Evolutionary conservation across 768 basidiomycete species (phyloP).

Genomic region (Amyloporia xantha): DNA sequence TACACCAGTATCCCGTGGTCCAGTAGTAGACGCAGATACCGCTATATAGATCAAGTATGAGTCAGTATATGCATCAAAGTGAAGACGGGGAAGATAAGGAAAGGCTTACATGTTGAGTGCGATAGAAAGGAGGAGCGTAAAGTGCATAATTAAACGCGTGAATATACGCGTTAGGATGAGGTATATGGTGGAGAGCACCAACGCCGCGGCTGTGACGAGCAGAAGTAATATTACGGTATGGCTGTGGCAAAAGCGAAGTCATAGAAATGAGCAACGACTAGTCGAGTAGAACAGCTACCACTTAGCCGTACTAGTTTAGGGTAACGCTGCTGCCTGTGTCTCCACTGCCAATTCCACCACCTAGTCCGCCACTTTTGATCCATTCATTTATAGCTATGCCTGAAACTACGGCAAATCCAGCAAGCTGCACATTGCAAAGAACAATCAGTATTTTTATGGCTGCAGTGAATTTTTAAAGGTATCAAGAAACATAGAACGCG

Average conservation of each 20-base stretch:
- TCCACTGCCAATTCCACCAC: constrained; percentile 58
- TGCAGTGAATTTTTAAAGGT: neutral
- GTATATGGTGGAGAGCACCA: constrained; percentile 60
- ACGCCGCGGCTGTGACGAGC: constrained; percentile 60
- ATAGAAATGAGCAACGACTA: neutral
- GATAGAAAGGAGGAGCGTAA: constrained; percentile 60
- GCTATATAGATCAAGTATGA: constrained; percentile 30
- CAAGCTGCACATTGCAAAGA: constrained; percentile 38
- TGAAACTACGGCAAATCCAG: constrained; percentile 63
- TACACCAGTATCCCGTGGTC: constrained; percentile 65
- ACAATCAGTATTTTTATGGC: no score
- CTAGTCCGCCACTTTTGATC: constrained; percentile 57
- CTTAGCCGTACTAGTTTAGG: constrained; percentile 61
- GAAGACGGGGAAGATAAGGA: neutral
- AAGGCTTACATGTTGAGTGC: constrained; percentile 52
- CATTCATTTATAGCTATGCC: constrained; percentile 59
- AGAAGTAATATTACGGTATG: constrained; percentile 74
- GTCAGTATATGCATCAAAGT: neutral
- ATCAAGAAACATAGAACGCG: no score
- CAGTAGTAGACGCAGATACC: constrained; percentile 73
- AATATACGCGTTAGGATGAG: constrained; percentile 67
- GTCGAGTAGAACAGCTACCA: no score
- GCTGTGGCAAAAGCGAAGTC: constrained; percentile 27
- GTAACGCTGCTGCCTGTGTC: constrained; percentile 52
- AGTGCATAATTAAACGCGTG: constrained; percentile 71